phyloP scores from a whole-genome alignment of 805 yeast genomes.

The Grigorovia humatica region DNA sequence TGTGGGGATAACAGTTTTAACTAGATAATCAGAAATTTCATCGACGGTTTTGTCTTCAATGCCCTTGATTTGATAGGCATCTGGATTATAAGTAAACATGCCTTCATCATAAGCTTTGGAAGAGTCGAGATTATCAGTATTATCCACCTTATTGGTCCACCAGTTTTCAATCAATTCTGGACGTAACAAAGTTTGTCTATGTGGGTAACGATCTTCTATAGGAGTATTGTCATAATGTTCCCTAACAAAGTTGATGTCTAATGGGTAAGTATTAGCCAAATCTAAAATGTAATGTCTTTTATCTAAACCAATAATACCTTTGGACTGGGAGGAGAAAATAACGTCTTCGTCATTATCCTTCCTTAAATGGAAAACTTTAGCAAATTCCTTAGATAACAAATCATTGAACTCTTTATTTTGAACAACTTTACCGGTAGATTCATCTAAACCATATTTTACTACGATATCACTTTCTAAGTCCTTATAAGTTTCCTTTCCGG shows the following conservation, averaged over 20 bases:
- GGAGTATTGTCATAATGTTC: slow-evolving; percentile 33
- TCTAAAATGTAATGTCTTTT: slow-evolving; percentile 79
- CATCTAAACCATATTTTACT: slow-evolving; percentile 68
- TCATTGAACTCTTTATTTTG: slow-evolving; percentile 44
- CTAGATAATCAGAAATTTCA: slow-evolving; percentile 56
- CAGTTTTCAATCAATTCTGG: slow-evolving; percentile 85
- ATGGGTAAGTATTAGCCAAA: slow-evolving; percentile 72
- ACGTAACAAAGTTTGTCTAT: slow-evolving; percentile 66
- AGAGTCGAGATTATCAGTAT: slow-evolving; percentile 13
- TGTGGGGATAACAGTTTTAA: slow-evolving; percentile 50
- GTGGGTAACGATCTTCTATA: slow-evolving; percentile 60
- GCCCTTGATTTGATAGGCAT: slow-evolving; percentile 47
- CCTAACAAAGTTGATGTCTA: slow-evolving; percentile 70
- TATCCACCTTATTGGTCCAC: slow-evolving; percentile 65
- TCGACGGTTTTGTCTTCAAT: slow-evolving; percentile 41
- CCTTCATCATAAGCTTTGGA: slow-evolving; percentile 33
- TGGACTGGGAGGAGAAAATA: slow-evolving; percentile 64
- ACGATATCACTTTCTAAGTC: slow-evolving; percentile 33
- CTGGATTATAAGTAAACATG: slow-evolving; percentile 63
- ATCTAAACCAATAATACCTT: slow-evolving; percentile 80
- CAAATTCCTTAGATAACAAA: slow-evolving; percentile 44
- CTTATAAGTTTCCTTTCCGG: slow-evolving; percentile 31
- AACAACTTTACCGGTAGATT: slow-evolving; percentile 42
- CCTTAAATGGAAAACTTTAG: slow-evolving; percentile 71
- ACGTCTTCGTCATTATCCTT: slow-evolving; percentile 33